These are phyloP conservation scores for Kuraishia borneana DNA, from an alignment of 805 yeast species.

Conservation along the genomic window DNA sequence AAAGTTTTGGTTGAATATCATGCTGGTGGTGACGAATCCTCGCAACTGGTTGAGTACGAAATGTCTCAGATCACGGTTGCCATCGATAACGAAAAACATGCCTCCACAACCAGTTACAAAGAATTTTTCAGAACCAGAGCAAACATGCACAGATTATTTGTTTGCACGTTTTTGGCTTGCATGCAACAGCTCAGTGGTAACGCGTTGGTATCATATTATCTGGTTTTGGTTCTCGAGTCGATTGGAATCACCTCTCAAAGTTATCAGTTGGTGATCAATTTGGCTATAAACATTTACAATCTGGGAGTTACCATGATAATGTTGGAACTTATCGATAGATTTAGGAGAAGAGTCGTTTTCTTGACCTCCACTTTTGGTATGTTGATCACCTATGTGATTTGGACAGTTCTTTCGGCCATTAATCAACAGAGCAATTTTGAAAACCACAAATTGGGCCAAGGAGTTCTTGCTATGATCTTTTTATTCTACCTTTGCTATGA, in stretches of 20 bases:
- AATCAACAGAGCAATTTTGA: slow-evolving; percentile 22
- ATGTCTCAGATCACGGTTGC: slow-evolving; percentile 24
- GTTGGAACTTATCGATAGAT: slow-evolving; percentile 14
- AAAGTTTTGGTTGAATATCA: slow-evolving; percentile 22
- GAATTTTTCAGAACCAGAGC: slow-evolving; percentile 24
- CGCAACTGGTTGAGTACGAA: slow-evolving; percentile 22
- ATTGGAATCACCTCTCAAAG: slow-evolving; percentile 38
- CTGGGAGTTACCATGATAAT: slow-evolving; percentile 21
- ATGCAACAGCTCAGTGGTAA: slow-evolving; percentile 32
- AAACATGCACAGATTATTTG: slow-evolving; percentile 25
- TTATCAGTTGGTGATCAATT: slow-evolving; percentile 37
- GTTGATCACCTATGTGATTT: slow-evolving; percentile 25
- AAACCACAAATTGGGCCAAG: slow-evolving; percentile 27
- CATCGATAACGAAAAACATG: slow-evolving; percentile 23
- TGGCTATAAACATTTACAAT: slow-evolving; percentile 37
- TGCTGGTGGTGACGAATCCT: slow-evolving; percentile 20
- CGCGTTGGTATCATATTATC: slow-evolving; percentile 34
- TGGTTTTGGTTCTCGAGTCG: slow-evolving; percentile 32
- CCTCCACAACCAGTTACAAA: slow-evolving; percentile 18
- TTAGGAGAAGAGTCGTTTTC: slow-evolving; percentile 26
- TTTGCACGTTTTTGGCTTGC: slow-evolving; percentile 17
- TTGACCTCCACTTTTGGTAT: slow-evolving; percentile 23
- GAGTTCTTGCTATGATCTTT: slow-evolving; percentile 41
- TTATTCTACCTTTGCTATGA: slow-evolving; percentile 10
- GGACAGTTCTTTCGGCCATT: slow-evolving; percentile 36